Evolutionary conservation across 2,329 filamentous ascomycete genomes (phyloP).

Genomic region (Colletotrichum scovillei): DNA sequence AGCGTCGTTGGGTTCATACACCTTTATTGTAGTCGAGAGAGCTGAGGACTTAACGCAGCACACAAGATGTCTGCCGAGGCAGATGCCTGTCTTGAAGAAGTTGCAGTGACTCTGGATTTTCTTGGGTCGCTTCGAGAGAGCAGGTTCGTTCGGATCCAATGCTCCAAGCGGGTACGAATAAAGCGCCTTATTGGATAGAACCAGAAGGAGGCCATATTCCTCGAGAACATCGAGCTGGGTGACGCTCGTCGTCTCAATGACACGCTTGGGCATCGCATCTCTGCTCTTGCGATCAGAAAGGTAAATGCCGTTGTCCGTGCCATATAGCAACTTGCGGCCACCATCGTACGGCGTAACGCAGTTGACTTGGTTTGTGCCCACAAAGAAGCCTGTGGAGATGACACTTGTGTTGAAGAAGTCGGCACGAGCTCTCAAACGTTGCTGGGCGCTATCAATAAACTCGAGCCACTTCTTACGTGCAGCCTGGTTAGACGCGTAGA

Average conservation of each 20-base stretch:
- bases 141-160: constrained; percentile 84
- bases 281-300: constrained; percentile 91
- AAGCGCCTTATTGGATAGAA: constrained; percentile 92
- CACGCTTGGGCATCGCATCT: constrained; percentile 82
- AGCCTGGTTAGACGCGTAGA: constrained; percentile 87
- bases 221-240: constrained; percentile 97
- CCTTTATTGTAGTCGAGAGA: constrained; percentile 95
- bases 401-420: constrained; percentile 86
- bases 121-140: constrained; percentile 85
- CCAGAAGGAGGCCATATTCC: constrained; percentile 91
- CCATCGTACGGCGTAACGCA: constrained; percentile 96
- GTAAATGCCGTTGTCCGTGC: constrained; percentile 94
- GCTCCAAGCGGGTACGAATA: constrained; percentile 90
- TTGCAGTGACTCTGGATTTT: constrained; percentile 98
- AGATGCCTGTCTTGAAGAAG: constrained; percentile 98
- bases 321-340: constrained; percentile 92
- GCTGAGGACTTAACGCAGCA: constrained; percentile 96
- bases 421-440: constrained; percentile 85
- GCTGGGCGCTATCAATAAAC: constrained; percentile 91
- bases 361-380: constrained; percentile 84
- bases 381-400: constrained; percentile 70
- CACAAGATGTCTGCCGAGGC: constrained; percentile 91
- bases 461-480: constrained; percentile 97
- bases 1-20: constrained; percentile 97
- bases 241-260: constrained; percentile 87